Base-by-base conservation (phyloP, 129 eudicot species). In the Chrysanthemum lavandulifolium region DNA sequence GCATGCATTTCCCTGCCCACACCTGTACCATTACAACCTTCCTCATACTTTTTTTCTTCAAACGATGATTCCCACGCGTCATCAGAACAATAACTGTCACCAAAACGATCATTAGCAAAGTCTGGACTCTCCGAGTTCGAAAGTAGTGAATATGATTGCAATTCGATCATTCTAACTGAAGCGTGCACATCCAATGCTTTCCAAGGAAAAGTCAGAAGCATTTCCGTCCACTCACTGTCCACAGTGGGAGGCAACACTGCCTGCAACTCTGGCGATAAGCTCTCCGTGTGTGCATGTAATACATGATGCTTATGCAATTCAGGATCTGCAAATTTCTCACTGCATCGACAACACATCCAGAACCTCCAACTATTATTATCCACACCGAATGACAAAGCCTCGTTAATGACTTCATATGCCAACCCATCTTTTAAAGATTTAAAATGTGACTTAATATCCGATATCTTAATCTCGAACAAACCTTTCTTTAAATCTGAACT, bases 291-390 rank as follows among this genome's bases (percentile, higher is more conserved):
- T 74, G 86, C 91, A 54, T 82, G 96, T 45, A 86, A 56, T 43
- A 88, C 73, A 67, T 95, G 99, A 12, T 88, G 89, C 80, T 78
- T 80, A 82, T 82, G 88, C 6, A 79, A 72, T 31, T 86, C 83
- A 61, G 84, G 71, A 33, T 88, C 89, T 0, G 78, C 13, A 81
- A 90, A 88, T 66, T 79, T 95, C 79, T 95, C 88, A 78, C 72
- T 81, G 79, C 99, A 95, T 21, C 88, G 86, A 74, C 90, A 90
- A 73, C 99, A 95, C 69, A 67, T 74, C 97, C 97, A 95, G 65
- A 84, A 95, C 77, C 75, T 83, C 97, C 97, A 95, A 19, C 79
- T 71, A 65, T 83, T 88, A 66, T 83, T 73, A 75, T 61, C 73
- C 66, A 83, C 80, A 56, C 81, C 94, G 78, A 79, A 90, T 12